A percentile compares a stretch with the other conserved stretches of the same genome.
These are phyloP conservation scores for Chaetomium olivaceum DNA, from an alignment of 2,329 filamentous ascomycete genomes.

Conservation along the genomic window DNA sequence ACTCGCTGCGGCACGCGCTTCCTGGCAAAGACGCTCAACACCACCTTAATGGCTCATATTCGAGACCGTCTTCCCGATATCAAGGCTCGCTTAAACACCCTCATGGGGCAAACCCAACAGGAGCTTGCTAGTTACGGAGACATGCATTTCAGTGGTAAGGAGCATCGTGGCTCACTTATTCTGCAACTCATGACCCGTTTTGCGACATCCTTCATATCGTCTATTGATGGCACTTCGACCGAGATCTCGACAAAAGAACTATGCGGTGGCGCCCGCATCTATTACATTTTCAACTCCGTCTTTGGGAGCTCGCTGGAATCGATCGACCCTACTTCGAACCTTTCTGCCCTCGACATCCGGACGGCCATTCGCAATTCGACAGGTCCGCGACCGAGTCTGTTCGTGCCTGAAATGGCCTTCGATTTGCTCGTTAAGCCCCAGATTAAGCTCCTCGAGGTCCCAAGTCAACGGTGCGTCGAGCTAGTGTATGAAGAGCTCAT, in stretches of 20 bases:
- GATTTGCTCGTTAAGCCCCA: constrained; percentile 97
- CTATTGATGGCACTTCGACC: constrained; percentile 96
- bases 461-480: constrained; percentile 94
- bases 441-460: constrained; percentile 93
- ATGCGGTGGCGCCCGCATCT: constrained; percentile 90
- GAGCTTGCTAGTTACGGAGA: constrained; percentile 97
- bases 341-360: constrained; percentile 90
- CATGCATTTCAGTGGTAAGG: constrained; percentile 95
- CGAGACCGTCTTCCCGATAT: constrained; percentile 95
- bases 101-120: constrained; percentile 99
- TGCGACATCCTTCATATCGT: constrained; percentile 95
- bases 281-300: constrained; percentile 99
- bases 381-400: constrained; percentile 89
- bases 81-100: constrained; percentile 93
- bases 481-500: constrained; percentile 98
- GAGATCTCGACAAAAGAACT: constrained; percentile 99
- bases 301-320: constrained; percentile 96
- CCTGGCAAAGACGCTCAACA: constrained; percentile 90
- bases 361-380: constrained; percentile 98
- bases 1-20: constrained; percentile 91
- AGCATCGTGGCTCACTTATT: constrained; percentile 92
- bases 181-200: constrained; percentile 98
- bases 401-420: constrained; percentile 96
- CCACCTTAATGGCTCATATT: constrained; percentile 94
- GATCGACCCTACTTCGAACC: constrained; percentile 93